Conservation (phyloP, 345 rosid genomes). For the Excoecaria cochinchinensis region DNA sequence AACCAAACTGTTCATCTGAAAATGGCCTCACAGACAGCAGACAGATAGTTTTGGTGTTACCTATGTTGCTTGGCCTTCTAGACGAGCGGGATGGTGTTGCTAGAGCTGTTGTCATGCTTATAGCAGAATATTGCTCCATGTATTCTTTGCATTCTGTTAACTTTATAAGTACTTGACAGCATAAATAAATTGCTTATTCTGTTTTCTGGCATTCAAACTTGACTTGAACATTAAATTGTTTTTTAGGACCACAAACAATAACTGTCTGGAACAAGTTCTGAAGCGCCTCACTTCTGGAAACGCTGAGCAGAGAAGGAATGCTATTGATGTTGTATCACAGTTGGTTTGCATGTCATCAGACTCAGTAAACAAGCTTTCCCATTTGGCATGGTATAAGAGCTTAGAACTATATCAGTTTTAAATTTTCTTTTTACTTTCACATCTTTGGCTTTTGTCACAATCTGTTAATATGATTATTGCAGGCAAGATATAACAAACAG, state of each 20-base stretch:
- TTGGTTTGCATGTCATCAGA: constrained; percentile 44
- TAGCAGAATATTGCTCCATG: constrained; percentile 79
- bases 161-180: background rate
- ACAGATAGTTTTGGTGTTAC: constrained; percentile 53
- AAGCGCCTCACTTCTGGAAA: constrained; percentile 65
- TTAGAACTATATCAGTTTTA: constrained; percentile 6
- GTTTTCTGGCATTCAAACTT: constrained; percentile 24
- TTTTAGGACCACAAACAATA: constrained; percentile 51
- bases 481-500: constrained; percentile 67
- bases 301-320: constrained; percentile 60
- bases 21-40: constrained; percentile 41
- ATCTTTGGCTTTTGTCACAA: constrained; percentile 12
- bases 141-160: constrained; percentile 32
- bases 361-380: constrained; percentile 40
- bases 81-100: constrained; percentile 86
- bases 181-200: constrained; percentile 9
- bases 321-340: constrained; percentile 75
- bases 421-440: constrained; percentile 25
- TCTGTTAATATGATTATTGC: constrained; percentile 23
- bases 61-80: constrained; percentile 66
- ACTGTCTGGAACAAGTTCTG: constrained; percentile 66
- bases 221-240: constrained; percentile 32
- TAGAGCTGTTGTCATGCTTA: constrained; percentile 62
- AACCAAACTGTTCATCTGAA: constrained; percentile 46
- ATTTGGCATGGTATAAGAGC: constrained; percentile 53